Conservation (phyloP, 2,329 filamentous ascomycete genomes). For the Gnomoniopsis smithogilvyi region DNA sequence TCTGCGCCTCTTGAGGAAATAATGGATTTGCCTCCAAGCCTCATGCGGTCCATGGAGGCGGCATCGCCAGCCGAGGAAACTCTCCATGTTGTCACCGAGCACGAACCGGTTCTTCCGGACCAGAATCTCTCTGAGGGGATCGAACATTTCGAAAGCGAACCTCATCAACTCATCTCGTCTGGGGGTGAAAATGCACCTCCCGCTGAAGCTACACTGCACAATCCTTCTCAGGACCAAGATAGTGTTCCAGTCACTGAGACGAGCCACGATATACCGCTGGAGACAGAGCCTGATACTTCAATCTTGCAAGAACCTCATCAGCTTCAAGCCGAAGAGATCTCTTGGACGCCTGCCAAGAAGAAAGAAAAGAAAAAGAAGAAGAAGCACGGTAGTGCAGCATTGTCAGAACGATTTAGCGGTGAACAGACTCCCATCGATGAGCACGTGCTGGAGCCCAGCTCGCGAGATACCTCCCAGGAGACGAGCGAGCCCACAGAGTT, state of each 20-base stretch:
- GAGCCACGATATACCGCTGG: neutral
- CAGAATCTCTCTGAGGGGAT: neutral
- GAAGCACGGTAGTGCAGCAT: conserved; percentile 23
- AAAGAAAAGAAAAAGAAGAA: conserved; percentile 32
- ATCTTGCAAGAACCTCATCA: neutral
- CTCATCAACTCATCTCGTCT: neutral
- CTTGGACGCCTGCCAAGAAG: conserved; percentile 26
- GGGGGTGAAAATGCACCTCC: neutral
- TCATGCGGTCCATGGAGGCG: neutral
- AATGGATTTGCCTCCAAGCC: neutral
- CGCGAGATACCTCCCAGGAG: neutral
- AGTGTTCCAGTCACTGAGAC: neutral
- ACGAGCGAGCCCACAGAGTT: neutral
- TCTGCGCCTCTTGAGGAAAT: neutral
- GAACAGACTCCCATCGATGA: conserved; percentile 5
- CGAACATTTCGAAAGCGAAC: neutral
- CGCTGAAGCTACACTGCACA: neutral
- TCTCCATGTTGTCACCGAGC: neutral
- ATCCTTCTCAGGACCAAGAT: neutral
- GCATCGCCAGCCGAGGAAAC: neutral
- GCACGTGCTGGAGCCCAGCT: conserved; percentile 10
- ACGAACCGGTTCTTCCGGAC: neutral
- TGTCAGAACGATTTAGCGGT: conserved; percentile 16
- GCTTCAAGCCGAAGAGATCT: conserved; percentile 22
- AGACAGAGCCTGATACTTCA: neutral